These are phyloP conservation scores for Xylariales sp. DNA, from an alignment of 2,329 filamentous ascomycete species.

Conservation along the genomic window DNA sequence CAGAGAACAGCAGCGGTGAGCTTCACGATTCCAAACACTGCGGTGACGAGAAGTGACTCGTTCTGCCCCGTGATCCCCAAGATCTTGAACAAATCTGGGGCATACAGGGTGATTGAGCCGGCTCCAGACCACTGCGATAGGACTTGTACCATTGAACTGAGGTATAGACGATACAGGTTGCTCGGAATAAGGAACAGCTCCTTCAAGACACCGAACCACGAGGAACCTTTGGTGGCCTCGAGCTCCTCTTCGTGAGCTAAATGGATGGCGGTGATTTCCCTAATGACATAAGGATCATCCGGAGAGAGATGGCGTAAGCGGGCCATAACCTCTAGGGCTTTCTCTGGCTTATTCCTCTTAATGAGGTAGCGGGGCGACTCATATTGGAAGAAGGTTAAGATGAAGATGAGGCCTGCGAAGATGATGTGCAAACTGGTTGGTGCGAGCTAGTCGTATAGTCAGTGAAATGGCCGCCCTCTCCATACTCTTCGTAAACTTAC, in stretches of 20 bases:
- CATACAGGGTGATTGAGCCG: constrained; percentile 71
- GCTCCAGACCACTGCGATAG: constrained; percentile 72
- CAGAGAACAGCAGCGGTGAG: constrained; percentile 62
- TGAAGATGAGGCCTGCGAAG: constrained; percentile 67
- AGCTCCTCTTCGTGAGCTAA: constrained; percentile 64
- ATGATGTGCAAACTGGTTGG: constrained; percentile 75
- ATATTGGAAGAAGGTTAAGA: constrained; percentile 62
- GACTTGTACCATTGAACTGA: constrained; percentile 64
- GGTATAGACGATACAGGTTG: constrained; percentile 69
- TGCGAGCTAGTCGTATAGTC: constrained; percentile 48
- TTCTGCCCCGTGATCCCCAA: constrained; percentile 64
- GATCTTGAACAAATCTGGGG: constrained; percentile 66
- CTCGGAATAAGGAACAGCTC: constrained; percentile 63
- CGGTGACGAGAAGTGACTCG: constrained; percentile 68
- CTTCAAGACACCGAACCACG: constrained; percentile 60
- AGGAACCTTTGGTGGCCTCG: constrained; percentile 63
- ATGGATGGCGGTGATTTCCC: constrained; percentile 61
- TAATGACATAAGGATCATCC: constrained; percentile 56
- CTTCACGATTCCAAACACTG: constrained; percentile 73
- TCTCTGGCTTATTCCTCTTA: constrained; percentile 56
- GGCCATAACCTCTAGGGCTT: constrained; percentile 52
- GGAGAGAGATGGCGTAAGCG: constrained; percentile 54
- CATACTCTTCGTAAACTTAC: constrained; percentile 17
- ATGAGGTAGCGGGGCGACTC: constrained; percentile 70
- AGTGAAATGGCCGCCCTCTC: not conserved